Evolutionary conservation across 2,329 filamentous ascomycete species (phyloP).

Genomic region (Fusarium gaditjirri): DNA sequence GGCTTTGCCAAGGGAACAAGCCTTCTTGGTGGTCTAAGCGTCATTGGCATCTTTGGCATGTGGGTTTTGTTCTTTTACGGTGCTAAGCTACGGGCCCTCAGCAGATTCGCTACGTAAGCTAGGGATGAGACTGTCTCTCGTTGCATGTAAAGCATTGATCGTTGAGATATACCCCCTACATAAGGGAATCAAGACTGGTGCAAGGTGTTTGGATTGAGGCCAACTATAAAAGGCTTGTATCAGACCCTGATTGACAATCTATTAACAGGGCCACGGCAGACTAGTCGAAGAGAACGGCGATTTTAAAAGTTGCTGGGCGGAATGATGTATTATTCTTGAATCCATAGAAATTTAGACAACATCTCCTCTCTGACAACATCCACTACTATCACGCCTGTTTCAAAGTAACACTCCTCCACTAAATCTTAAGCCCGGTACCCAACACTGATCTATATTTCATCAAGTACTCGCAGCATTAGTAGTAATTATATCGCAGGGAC

Average conservation of each 20-base stretch:
- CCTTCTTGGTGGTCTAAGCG: constrained; percentile 62
- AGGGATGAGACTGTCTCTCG: not conserved
- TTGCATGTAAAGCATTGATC: not conserved
- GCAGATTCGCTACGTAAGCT: constrained; percentile 60
- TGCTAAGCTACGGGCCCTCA: constrained; percentile 62
- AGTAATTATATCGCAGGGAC: too few species aligned
- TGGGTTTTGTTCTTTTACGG: constrained; percentile 68
- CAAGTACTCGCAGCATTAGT: too few species aligned
- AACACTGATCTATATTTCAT: too few species aligned
- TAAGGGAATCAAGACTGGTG: accelerated
- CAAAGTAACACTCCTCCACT: too few species aligned
- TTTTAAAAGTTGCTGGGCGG: not conserved
- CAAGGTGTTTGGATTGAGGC: accelerated
- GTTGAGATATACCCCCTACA: not conserved
- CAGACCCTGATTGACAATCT: not conserved
- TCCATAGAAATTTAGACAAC: accelerated
- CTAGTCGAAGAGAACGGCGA: not conserved
- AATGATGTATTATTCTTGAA: not conserved
- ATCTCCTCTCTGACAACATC: not conserved
- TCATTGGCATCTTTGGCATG: constrained; percentile 66
- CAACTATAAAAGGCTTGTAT: not conserved
- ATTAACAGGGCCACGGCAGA: not conserved
- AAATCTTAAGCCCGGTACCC: accelerated
- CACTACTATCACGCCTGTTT: too few species aligned
- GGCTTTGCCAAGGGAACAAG: not conserved